phyloP scores from a whole-genome alignment of 805 yeast species.

The Hanseniaspora pseudoguilliermondii region DNA sequence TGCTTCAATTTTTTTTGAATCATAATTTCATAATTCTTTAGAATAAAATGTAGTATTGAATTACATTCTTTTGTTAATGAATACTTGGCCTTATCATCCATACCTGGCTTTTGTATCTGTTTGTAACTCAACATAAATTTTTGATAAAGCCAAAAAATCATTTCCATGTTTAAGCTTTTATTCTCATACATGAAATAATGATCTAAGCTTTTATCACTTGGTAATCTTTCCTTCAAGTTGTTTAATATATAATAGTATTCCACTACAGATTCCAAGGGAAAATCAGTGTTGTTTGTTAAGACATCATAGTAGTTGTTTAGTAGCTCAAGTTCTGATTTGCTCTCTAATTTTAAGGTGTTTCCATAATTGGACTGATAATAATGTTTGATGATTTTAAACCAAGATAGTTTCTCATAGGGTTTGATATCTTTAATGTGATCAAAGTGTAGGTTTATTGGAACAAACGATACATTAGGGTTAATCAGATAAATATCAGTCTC shows the following conservation, averaged over 20 bases:
- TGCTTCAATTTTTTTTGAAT: neutral
- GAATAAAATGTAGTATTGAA: neutral
- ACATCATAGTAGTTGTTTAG: neutral
- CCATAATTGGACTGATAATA: slow-evolving; percentile 11
- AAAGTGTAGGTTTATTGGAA: neutral
- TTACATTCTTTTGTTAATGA: slow-evolving; percentile 5
- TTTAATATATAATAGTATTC: slow-evolving; percentile 1
- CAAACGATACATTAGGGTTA: slow-evolving; percentile 4
- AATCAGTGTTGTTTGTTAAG: neutral
- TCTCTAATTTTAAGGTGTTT: neutral
- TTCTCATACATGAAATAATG: slow-evolving; percentile 4
- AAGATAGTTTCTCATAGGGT: neutral
- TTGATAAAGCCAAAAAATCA: slow-evolving; percentile 7
- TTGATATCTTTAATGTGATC: neutral
- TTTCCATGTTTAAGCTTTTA: slow-evolving; percentile 6
- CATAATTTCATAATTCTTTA: neutral
- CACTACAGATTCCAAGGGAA: neutral
- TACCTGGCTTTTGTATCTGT: neutral
- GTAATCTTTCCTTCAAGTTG: neutral
- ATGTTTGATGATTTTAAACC: slow-evolving; percentile 2
- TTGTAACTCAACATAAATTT: neutral
- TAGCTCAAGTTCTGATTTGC: neutral
- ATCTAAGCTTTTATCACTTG: slow-evolving; percentile 4
- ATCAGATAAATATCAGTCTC: neutral
- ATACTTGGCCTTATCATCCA: neutral